These are phyloP conservation scores for Magnusiomyces tetraspermus DNA, from an alignment of 1,139 yeast genomes.

Conservation along the genomic window DNA sequence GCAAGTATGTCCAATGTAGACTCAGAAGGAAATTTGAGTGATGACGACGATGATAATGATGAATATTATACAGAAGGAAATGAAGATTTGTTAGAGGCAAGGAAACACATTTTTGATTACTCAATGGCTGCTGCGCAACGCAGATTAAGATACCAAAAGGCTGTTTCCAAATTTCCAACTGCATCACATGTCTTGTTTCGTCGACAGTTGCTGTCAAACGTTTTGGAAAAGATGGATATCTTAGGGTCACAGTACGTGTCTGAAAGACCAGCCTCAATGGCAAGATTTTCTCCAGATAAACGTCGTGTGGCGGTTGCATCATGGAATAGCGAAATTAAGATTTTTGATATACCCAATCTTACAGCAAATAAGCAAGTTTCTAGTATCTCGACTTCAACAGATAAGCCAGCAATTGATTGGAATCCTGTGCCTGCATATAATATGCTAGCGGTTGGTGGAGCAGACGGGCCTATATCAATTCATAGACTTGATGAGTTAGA, in stretches of 20 bases:
- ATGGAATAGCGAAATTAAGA: slow-evolving; percentile 69
- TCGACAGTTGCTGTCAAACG: slow-evolving; percentile 35
- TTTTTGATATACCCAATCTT: slow-evolving; percentile 39
- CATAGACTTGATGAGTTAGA: slow-evolving; percentile 32
- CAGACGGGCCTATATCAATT: slow-evolving; percentile 48
- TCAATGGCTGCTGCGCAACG: slow-evolving; percentile 42
- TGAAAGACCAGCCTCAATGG: slow-evolving; percentile 58
- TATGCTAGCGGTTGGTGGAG: slow-evolving; percentile 48
- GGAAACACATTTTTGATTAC: slow-evolving; percentile 43
- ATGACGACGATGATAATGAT: slow-evolving; percentile 50
- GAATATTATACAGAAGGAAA: slow-evolving; percentile 82
- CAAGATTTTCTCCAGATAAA: slow-evolving; percentile 39
- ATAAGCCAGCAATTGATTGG: slow-evolving; percentile 2
- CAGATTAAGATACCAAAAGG: slow-evolving; percentile 35
- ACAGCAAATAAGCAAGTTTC: slow-evolving; percentile 19
- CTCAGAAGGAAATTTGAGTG: slow-evolving; percentile 30
- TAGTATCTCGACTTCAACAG: neutral
- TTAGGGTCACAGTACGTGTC: slow-evolving; percentile 64
- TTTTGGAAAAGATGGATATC: slow-evolving; percentile 38
- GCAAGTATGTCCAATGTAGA: slow-evolving; percentile 25
- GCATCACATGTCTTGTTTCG: slow-evolving; percentile 38
- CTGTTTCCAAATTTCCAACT: slow-evolving; percentile 20
- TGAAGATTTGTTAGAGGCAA: slow-evolving; percentile 43
- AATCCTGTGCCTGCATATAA: neutral
- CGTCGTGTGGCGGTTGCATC: slow-evolving; percentile 55